Evolutionary conservation across 805 yeast species (phyloP).

Genomic region (Candida hispaniensis): DNA sequence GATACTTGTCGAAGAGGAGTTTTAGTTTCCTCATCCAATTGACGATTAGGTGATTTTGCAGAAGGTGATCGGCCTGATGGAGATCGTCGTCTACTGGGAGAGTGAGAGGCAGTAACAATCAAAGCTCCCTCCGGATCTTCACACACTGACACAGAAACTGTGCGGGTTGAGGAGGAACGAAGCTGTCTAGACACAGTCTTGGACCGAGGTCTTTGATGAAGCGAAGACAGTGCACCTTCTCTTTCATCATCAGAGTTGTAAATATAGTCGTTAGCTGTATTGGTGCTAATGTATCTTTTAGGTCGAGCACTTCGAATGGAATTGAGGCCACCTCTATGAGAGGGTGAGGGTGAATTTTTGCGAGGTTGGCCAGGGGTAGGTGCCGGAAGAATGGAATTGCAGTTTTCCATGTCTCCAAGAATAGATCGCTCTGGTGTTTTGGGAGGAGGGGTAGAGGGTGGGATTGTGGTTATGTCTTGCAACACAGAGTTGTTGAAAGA

Average conservation of each 20-base stretch:
- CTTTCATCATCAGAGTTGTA: slow-evolving; percentile 12
- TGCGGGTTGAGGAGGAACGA: slow-evolving; percentile 1
- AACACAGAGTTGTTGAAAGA: slow-evolving; percentile 5
- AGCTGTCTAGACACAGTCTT: slow-evolving; percentile 4
- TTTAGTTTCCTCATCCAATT: too few species aligned
- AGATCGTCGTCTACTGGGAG: slow-evolving; percentile 2
- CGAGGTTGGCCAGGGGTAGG: slow-evolving; percentile 98
- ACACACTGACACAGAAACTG: slow-evolving; percentile 12
- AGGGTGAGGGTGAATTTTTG: slow-evolving; percentile 33
- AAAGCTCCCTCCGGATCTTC: slow-evolving; percentile 14
- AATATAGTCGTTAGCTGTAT: slow-evolving; percentile 17
- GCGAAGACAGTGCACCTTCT: slow-evolving; percentile 1
- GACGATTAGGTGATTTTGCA: slow-evolving; percentile 8
- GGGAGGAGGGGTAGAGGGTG: slow-evolving; percentile 33
- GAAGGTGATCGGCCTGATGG: slow-evolving; percentile 1
- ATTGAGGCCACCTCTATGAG: slow-evolving; percentile 4
- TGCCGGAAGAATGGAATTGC: slow-evolving; percentile 71
- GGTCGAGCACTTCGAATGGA: slow-evolving; percentile 2
- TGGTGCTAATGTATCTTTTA: slow-evolving; percentile 18
- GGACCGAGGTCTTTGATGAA: slow-evolving; percentile 14
- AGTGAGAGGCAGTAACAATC: slow-evolving; percentile 9
- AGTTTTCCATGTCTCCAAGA: slow-evolving; percentile 51
- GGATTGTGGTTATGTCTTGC: background rate
- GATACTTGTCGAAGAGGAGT: too few species aligned
- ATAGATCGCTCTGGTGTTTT: slow-evolving; percentile 66